Conservation (phyloP, 1,139 yeast species). For the Saccharomyces hybrid region DNA sequence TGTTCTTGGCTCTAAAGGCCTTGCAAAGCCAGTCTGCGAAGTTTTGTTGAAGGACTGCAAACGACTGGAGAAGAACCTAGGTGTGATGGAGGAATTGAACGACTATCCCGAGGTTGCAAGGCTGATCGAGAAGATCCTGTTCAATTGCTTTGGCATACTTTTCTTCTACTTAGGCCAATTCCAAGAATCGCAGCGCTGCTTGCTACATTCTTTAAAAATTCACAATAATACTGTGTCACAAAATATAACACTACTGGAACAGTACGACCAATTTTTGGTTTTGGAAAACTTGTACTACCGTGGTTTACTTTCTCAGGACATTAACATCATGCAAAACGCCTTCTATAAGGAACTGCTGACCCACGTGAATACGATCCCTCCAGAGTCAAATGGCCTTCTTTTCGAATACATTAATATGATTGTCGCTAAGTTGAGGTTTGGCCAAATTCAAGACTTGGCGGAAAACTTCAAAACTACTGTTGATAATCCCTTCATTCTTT, state of each 20-base stretch:
- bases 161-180: slow-evolving; percentile 12
- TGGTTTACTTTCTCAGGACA: slow-evolving; percentile 4
- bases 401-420: slow-evolving; percentile 12
- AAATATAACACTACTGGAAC: not conserved
- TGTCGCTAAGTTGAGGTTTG: slow-evolving; percentile 7
- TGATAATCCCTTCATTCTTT: not conserved
- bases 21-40: slow-evolving; percentile 10
- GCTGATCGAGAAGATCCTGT: slow-evolving; percentile 15
- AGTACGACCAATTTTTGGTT: slow-evolving; percentile 16
- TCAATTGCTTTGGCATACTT: slow-evolving; percentile 20
- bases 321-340: not conserved
- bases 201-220: slow-evolving; percentile 9
- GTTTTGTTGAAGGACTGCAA: slow-evolving; percentile 21
- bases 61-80: slow-evolving; percentile 11
- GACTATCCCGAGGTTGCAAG: slow-evolving; percentile 6
- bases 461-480: not conserved
- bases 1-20: slow-evolving; percentile 10
- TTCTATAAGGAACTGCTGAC: not conserved
- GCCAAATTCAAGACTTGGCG: not conserved
- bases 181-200: slow-evolving; percentile 8
- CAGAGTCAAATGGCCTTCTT: slow-evolving; percentile 12
- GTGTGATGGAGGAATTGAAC: slow-evolving; percentile 5
- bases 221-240: slow-evolving; percentile 1
- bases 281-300: slow-evolving; percentile 26
- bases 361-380: slow-evolving; percentile 10